phyloP scores from a whole-genome alignment of 225 moss, liverwort and hornwort species.

The Physcomitrium patens region DNA sequence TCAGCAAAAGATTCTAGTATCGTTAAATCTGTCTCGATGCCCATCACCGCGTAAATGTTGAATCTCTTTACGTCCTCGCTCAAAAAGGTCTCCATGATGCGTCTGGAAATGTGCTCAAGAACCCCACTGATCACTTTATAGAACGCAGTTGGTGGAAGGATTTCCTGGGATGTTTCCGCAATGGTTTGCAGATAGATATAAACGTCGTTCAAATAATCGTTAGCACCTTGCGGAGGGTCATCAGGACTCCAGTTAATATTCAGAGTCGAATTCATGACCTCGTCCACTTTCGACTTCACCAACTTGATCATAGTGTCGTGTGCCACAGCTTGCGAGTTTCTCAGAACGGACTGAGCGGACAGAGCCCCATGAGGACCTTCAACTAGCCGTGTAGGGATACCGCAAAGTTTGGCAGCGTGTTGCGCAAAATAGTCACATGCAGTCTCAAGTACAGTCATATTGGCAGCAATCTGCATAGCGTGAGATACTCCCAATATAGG shows the following conservation, averaged over 20 bases:
- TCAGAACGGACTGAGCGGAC: conserved; percentile 79
- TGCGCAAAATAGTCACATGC: conserved; percentile 80
- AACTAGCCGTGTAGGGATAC: conserved; percentile 92
- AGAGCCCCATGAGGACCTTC: conserved; percentile 94
- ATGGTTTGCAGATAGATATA: conserved; percentile 71
- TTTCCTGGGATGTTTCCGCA: conserved; percentile 74
- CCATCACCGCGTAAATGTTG: conserved; percentile 66
- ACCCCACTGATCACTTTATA: conserved; percentile 76
- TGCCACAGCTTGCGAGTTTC: conserved; percentile 90
- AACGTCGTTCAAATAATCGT: conserved; percentile 81
- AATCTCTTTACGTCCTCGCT: conserved; percentile 71
- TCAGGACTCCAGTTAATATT: conserved; percentile 82
- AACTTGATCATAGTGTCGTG: conserved; percentile 97
- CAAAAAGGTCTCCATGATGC: conserved; percentile 61
- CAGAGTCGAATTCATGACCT: conserved; percentile 81
- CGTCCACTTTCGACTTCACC: conserved; percentile 95
- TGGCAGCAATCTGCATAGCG: conserved; percentile 90
- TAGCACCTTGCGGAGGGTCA: conserved; percentile 56
- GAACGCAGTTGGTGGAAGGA: conserved; percentile 67
- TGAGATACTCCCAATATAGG: conserved; percentile 80
- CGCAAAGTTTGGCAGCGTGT: conserved; percentile 85
- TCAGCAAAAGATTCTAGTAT: conserved; percentile 74
- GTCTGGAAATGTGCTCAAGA: conserved; percentile 69
- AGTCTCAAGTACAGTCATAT: conserved; percentile 96
- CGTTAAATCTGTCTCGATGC: conserved; percentile 74